phyloP scores from a whole-genome alignment of 495 filamentous ascomycete species.

The Hypoxylon cercidicola region DNA sequence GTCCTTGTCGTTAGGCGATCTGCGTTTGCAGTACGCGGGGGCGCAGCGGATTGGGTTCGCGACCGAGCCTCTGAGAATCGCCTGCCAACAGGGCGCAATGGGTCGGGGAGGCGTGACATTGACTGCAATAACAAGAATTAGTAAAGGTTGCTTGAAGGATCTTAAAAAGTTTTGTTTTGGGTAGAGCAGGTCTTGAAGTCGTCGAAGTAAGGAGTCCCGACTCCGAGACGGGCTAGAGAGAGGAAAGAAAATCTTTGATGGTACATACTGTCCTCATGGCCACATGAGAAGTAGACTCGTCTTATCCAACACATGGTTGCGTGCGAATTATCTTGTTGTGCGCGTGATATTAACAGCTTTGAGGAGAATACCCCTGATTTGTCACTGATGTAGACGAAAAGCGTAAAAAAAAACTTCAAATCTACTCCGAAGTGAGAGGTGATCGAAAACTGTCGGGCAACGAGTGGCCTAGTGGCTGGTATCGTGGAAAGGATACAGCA shows the following conservation, averaged over 20 bases:
- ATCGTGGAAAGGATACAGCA: too few relatives aligned
- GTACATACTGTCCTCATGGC: conserved; percentile 13
- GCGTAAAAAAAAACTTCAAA: too few relatives aligned
- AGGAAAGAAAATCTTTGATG: neutral
- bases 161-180: too few relatives aligned
- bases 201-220: neutral
- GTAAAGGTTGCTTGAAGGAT: neutral
- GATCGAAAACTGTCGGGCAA: too few relatives aligned
- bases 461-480: too few relatives aligned
- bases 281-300: conserved; percentile 17
- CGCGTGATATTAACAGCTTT: too few relatives aligned
- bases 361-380: too few relatives aligned
- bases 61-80: conserved; percentile 3
- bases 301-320: conserved; percentile 22
- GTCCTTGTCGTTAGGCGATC: neutral
- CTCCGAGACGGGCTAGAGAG: neutral
- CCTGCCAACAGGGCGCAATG: neutral
- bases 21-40: neutral
- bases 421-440: too few relatives aligned
- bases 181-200: too few relatives aligned
- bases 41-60: neutral
- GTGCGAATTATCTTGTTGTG: too few relatives aligned
- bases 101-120: conserved; percentile 11
- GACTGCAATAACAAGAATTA: neutral
- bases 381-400: too few relatives aligned